phyloP scores from a whole-genome alignment of 2,329 filamentous ascomycete genomes.

The Thermoascus crustaceus region DNA sequence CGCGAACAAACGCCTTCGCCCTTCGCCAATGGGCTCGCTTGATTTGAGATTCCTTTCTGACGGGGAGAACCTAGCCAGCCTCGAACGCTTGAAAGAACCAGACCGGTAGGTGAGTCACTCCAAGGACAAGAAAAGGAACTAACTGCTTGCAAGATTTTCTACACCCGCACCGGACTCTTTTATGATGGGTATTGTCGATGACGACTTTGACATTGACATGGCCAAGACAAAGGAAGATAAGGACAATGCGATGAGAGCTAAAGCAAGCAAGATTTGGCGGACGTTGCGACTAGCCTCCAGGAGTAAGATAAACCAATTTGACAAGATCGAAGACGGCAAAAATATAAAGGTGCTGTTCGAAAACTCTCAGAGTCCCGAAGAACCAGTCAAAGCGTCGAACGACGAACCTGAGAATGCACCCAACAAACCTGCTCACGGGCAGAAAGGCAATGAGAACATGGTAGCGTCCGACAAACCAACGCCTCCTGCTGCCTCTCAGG shows the following conservation, averaged over 20 bases:
- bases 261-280: constrained; percentile 85
- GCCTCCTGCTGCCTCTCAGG: not conserved
- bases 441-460: too few species aligned
- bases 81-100: constrained; percentile 61
- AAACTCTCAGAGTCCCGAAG: constrained; percentile 14
- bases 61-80: constrained; percentile 50
- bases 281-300: constrained; percentile 72
- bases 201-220: constrained; percentile 82
- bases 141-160: constrained; percentile 46
- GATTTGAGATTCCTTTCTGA: constrained; percentile 72
- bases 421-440: too few species aligned
- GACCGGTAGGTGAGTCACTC: constrained; percentile 37
- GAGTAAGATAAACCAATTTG: constrained; percentile 67
- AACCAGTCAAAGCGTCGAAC: constrained; percentile 16
- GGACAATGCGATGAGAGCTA: constrained; percentile 55
- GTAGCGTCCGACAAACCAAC: not conserved
- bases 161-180: constrained; percentile 65
- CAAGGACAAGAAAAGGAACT: constrained; percentile 7
- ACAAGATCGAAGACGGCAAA: constrained; percentile 77
- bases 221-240: constrained; percentile 57
- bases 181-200: constrained; percentile 63
- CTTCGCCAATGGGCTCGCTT: constrained; percentile 62
- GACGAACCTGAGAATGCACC: constrained; percentile 12
- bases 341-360: constrained; percentile 51
- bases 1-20: constrained; percentile 61